phyloP scores from a whole-genome alignment of 768 basidiomycete genomes.

The Glaciozyma antarctica region DNA sequence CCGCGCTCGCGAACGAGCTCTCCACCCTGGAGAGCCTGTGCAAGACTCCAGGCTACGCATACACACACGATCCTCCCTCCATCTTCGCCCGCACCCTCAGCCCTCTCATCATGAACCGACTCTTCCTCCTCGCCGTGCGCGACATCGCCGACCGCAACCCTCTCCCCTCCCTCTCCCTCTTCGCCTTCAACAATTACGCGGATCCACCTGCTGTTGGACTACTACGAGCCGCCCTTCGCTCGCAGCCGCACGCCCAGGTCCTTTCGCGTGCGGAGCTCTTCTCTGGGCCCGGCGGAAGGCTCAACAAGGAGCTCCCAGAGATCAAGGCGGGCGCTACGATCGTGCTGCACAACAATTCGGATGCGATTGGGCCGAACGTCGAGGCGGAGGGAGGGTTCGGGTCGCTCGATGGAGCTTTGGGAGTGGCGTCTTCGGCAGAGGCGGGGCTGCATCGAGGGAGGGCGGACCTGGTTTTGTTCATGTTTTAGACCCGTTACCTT shows the following conservation, averaged over 20 bases:
- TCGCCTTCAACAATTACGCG: constrained; percentile 27
- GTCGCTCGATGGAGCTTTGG: constrained; percentile 27
- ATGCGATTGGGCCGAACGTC: constrained; percentile 33
- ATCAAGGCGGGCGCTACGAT: constrained; percentile 9
- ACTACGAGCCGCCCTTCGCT: neutral
- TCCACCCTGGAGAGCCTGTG: constrained; percentile 7
- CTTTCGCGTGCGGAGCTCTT: constrained; percentile 3
- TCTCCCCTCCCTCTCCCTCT: constrained; percentile 15
- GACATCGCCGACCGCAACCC: neutral
- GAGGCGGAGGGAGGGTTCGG: constrained; percentile 26
- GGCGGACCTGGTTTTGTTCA: constrained; percentile 3
- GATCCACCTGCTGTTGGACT: constrained; percentile 6
- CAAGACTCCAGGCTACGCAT: constrained; percentile 23
- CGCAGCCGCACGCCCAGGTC: neutral
- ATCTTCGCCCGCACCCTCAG: constrained; percentile 29
- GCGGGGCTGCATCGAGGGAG: constrained; percentile 14
- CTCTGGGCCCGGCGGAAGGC: neutral
- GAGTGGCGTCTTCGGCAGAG: constrained; percentile 13
- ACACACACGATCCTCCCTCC: constrained; percentile 30
- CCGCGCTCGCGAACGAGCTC: constrained; percentile 27
- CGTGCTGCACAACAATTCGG: constrained; percentile 32
- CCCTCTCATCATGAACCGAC: constrained; percentile 14
- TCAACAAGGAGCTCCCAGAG: neutral
- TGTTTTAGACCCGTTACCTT: neutral
- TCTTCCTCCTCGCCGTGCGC: constrained; percentile 10